Base-by-base conservation (phyloP, 805 yeast species). In the Candida insectalens region DNA sequence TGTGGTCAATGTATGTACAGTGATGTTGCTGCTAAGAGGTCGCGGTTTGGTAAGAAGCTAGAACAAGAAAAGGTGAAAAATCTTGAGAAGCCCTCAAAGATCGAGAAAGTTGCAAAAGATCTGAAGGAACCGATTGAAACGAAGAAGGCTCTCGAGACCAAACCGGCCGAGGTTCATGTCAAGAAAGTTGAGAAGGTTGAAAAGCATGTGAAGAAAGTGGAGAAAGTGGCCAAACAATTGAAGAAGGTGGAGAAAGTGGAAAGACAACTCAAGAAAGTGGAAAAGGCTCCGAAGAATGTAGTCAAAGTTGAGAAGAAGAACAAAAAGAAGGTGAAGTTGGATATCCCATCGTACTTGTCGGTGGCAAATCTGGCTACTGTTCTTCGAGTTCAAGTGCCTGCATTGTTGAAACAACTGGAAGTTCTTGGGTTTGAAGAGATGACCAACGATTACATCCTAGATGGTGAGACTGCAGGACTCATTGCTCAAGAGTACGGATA, bases 401-500 rank as follows among this genome's bases (percentile, higher is more conserved):
- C 63, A 10, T 62, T 92, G 4, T 62, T 80, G 32, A 55, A 56
- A 22, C 75, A 73, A 34, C 63, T 89, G 58, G 59, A 62, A 34
- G 70, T 61, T 1, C 62, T 85, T 45, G 97, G 97, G 0, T 88
- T 82, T 51, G 80, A 79, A 37, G 65, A 65, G 32, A 62, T 68
- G 55, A 71, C 85, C 25, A 78, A 80, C 44, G 83, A 83, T 49
- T 82, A 75, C 55, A 83, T 92, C 43, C 57, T 92, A 19, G 95
- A 92, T 42, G 74, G 69, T 38, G 97, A 88, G 47, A 84, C 84
- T 23, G 92, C 95, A 0, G 69, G 79, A 15, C 61, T 92, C 36
- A 77, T 92, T 44, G 89, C 96, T 0, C 94, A 83, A 50, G 97
- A 92, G 49, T 83, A 74, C 45, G 92, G 92, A 7, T 83, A 72